Evolutionary conservation across 1,284 basidiomycete species (phyloP).

Genomic region (Apiotrichum veenhuisii): DNA sequence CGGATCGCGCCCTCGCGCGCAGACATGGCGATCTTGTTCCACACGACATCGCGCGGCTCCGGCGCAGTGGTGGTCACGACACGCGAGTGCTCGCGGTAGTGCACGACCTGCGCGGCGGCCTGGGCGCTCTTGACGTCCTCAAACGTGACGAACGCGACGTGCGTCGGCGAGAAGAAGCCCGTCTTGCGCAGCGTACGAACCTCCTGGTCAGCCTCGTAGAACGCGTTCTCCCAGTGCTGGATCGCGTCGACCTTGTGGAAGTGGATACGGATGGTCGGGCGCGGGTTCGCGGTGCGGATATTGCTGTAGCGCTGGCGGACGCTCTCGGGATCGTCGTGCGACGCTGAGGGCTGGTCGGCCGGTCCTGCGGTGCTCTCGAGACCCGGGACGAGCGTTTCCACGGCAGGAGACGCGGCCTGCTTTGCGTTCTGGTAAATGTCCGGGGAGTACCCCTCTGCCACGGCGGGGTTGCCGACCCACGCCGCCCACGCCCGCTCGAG

Average conservation of each 20-base stretch:
- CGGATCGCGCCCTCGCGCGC: slow-evolving; percentile 59
- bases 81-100: slow-evolving; percentile 65
- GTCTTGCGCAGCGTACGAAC: slow-evolving; percentile 50
- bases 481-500: slow-evolving; percentile 81
- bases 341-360: not conserved
- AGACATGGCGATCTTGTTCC: slow-evolving; percentile 78
- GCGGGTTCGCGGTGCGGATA: slow-evolving; percentile 31
- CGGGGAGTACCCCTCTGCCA: slow-evolving; percentile 42
- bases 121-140: slow-evolving; percentile 91
- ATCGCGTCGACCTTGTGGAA: slow-evolving; percentile 71
- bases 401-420: not conserved
- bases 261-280: slow-evolving; percentile 36
- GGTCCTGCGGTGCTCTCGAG: slow-evolving; percentile 45
- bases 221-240: slow-evolving; percentile 73
- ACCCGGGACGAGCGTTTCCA: slow-evolving; percentile 38
- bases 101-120: slow-evolving; percentile 82
- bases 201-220: slow-evolving; percentile 71
- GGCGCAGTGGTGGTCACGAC: slow-evolving; percentile 73
- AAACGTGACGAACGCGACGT: slow-evolving; percentile 93
- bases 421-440: slow-evolving; percentile 27
- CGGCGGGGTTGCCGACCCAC: slow-evolving; percentile 89
- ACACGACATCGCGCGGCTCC: slow-evolving; percentile 93
- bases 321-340: slow-evolving; percentile 13
- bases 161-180: slow-evolving; percentile 68
- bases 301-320: slow-evolving; percentile 19